Evolutionary conservation across 2,329 filamentous ascomycete species (phyloP).

Genomic region (Zalaria sp.): DNA sequence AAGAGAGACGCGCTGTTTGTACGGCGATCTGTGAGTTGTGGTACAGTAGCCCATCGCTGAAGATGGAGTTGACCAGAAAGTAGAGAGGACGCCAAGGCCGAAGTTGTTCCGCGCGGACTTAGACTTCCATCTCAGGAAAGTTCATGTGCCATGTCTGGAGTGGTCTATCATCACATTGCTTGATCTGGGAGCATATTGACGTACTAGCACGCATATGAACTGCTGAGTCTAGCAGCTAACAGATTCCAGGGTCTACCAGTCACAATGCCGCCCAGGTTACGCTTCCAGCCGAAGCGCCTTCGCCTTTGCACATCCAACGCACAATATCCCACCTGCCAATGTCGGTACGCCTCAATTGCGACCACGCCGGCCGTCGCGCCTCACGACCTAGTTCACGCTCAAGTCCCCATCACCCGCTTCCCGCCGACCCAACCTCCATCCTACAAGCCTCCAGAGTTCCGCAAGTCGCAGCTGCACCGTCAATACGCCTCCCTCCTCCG

Average conservation of each 20-base stretch:
- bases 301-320: slow-evolving; percentile 13
- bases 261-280: slow-evolving; percentile 41
- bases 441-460: slow-evolving; percentile 69
- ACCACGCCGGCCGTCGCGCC: slow-evolving; percentile 36
- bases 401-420: slow-evolving; percentile 35
- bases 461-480: slow-evolving; percentile 79
- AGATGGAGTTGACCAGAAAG: too few relatives aligned
- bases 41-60: too few relatives aligned
- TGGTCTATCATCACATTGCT: too few relatives aligned
- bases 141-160: too few relatives aligned
- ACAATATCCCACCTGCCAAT: slow-evolving; percentile 19
- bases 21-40: too few relatives aligned
- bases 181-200: too few relatives aligned
- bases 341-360: slow-evolving; percentile 34
- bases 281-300: slow-evolving; percentile 22
- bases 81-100: neutral
- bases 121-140: too few relatives aligned
- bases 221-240: too few relatives aligned
- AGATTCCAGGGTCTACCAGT: neutral
- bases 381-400: slow-evolving; percentile 32
- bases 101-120: neutral
- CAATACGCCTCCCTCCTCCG: slow-evolving; percentile 80
- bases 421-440: slow-evolving; percentile 68
- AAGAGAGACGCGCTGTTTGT: too few relatives aligned
- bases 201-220: too few relatives aligned